These are phyloP conservation scores for Trichoderma aggressivum DNA, from an alignment of 2,329 filamentous ascomycete genomes.

Conservation along the genomic window DNA sequence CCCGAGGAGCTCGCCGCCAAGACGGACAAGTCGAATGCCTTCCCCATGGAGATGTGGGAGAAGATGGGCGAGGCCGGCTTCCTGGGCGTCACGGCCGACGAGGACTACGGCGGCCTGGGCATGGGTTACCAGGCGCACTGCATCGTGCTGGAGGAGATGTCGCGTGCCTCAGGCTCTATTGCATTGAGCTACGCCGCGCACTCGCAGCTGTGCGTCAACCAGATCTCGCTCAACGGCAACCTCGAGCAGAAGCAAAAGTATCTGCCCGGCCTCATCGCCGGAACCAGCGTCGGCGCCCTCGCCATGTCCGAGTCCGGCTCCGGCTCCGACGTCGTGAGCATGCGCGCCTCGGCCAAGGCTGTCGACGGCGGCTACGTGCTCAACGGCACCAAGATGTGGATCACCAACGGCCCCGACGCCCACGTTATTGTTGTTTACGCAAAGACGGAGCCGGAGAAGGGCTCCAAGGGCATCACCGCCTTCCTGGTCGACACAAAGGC, in stretches of 20 bases:
- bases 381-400: constrained; percentile 98
- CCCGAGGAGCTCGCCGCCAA: constrained; percentile 74
- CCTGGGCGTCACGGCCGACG: constrained; percentile 88
- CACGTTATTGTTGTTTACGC: constrained; percentile 93
- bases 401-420: constrained; percentile 96
- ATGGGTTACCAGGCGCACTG: constrained; percentile 98
- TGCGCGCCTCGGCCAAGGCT: constrained; percentile 79
- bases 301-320: constrained; percentile 94
- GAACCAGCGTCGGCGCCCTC: constrained; percentile 77
- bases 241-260: constrained; percentile 74
- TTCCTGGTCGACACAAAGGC: constrained; percentile 76
- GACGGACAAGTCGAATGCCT: constrained; percentile 84
- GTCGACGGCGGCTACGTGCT: constrained; percentile 83
- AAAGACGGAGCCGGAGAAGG: constrained; percentile 79
- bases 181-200: constrained; percentile 93
- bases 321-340: constrained; percentile 90
- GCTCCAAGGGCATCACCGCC: constrained; percentile 88
- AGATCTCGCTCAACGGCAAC: constrained; percentile 85
- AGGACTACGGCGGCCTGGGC: constrained; percentile 81
- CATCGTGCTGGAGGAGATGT: constrained; percentile 92
- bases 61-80: constrained; percentile 91
- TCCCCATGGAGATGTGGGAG: constrained; percentile 87
- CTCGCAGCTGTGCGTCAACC: constrained; percentile 94
- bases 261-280: constrained; percentile 76
- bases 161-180: constrained; percentile 77